Conservation (phyloP, 2,329 filamentous ascomycete genomes). For the Verticillium longisporum region DNA sequence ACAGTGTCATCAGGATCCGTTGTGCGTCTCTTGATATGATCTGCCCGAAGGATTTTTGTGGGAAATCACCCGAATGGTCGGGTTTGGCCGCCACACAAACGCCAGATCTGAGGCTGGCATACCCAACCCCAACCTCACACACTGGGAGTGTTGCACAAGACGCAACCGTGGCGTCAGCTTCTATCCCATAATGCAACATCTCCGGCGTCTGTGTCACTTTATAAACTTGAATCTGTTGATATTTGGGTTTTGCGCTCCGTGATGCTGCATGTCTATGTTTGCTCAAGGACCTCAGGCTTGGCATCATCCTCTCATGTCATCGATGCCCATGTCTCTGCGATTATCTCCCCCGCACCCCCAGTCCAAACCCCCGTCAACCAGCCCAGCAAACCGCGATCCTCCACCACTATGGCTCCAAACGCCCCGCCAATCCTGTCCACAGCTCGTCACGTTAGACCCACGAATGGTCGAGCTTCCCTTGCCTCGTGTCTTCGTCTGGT, state of each 20-base stretch:
- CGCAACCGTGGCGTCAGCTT: too few species aligned
- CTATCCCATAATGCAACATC: background rate
- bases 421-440: background rate
- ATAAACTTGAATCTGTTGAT: background rate
- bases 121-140: background rate
- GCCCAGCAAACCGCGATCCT: background rate
- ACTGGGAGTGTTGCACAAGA: too few species aligned
- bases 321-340: background rate
- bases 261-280: background rate
- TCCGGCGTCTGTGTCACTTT: too few species aligned
- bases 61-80: background rate
- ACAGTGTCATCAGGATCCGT: too few species aligned
- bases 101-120: background rate
- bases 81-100: background rate
- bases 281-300: background rate
- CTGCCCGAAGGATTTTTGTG: too few species aligned
- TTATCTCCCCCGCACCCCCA: too few species aligned
- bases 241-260: background rate
- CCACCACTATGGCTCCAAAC: background rate
- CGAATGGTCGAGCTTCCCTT: background rate
- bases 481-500: background rate
- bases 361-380: background rate
- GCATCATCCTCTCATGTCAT: background rate
- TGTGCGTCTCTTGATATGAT: too few species aligned
- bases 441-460: background rate